Conservation (phyloP, 2,329 filamentous ascomycete species). For the Chaetomiaceae sp. region DNA sequence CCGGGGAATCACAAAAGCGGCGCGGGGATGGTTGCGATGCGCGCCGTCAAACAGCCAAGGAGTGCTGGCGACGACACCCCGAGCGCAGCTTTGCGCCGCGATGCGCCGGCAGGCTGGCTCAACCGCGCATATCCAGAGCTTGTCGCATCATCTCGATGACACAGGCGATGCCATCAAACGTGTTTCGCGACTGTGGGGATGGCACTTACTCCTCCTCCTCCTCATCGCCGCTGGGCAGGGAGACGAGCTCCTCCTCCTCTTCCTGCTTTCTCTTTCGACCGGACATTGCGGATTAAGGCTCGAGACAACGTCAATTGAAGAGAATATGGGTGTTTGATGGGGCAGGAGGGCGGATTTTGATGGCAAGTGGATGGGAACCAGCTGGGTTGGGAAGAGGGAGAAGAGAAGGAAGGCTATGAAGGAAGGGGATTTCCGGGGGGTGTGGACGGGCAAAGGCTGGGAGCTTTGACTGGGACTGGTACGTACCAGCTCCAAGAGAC, state of each 20-base stretch:
- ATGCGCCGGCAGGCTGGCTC: conserved; percentile 5
- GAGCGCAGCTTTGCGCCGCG: conserved; percentile 19
- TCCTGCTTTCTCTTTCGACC: conserved; percentile 52
- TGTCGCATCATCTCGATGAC: conserved; percentile 19
- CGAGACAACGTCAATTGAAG: conserved; percentile 28
- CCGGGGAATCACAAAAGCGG: neutral
- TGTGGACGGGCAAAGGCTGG: conserved; percentile 28
- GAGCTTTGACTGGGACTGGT: conserved; percentile 27
- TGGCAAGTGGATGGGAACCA: conserved; percentile 17
- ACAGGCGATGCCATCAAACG: conserved; percentile 4
- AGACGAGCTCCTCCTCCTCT: conserved; percentile 51
- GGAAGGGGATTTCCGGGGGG: conserved; percentile 23
- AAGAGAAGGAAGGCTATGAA: conserved; percentile 26
- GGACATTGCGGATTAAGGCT: conserved; percentile 36
- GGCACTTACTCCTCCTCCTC: conserved; percentile 52
- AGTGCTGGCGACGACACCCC: neutral
- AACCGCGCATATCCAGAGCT: neutral
- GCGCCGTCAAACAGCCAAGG: neutral
- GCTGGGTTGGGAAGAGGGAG: conserved; percentile 23
- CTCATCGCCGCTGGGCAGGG: conserved; percentile 49
- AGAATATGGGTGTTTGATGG: conserved; percentile 6
- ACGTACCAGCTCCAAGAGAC: conserved; percentile 22
- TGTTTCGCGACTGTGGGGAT: conserved; percentile 30
- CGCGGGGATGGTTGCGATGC: neutral
- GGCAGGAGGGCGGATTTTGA: conserved; percentile 16